Percentiles rank a stretch among this genome's conserved stretches.
These are phyloP conservation scores for Bryoerythrophyllum caledonicum DNA, from an alignment of 225 moss, liverwort and hornwort species.

Conservation along the genomic window DNA sequence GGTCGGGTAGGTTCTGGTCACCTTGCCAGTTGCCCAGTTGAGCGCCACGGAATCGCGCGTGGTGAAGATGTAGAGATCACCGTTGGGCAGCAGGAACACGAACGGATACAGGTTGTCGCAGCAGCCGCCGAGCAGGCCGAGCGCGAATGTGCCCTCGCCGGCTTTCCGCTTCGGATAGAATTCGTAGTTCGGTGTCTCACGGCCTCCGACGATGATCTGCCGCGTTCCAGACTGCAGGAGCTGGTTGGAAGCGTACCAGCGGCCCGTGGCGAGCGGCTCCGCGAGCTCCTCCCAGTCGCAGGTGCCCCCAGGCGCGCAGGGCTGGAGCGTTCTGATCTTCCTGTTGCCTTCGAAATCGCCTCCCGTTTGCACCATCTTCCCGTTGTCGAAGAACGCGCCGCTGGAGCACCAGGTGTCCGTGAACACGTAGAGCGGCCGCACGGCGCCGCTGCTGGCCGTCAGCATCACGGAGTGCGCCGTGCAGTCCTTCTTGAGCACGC, in stretches of 20 bases:
- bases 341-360: constrained; percentile 43
- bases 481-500: constrained; percentile 38
- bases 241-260: constrained; percentile 49
- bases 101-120: constrained; percentile 51
- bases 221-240: constrained; percentile 30
- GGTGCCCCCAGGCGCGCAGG: constrained; percentile 6
- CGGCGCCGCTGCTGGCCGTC: constrained; percentile 16
- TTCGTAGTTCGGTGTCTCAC: constrained; percentile 23
- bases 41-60: constrained; percentile 24
- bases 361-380: constrained; percentile 33
- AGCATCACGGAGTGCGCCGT: constrained; percentile 48
- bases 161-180: constrained; percentile 35
- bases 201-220: constrained; percentile 50
- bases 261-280: constrained; percentile 30
- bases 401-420: constrained; percentile 53
- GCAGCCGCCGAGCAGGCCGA: constrained; percentile 15
- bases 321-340: constrained; percentile 34
- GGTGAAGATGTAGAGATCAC: constrained; percentile 37
- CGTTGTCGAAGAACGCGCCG: constrained; percentile 34
- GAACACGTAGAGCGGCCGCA: constrained; percentile 25
- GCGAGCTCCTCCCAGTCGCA: constrained; percentile 45
- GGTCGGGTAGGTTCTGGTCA: constrained; percentile 27
- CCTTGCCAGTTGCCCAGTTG: constrained; percentile 34
- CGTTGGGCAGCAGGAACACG: constrained; percentile 43
- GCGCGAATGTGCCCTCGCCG: constrained; percentile 23